Percentiles rank a stretch among this genome's conserved stretches.
Evolutionary conservation across 2,329 filamentous ascomycete species (phyloP).

Genomic region (Taxawa tesnikishii): DNA sequence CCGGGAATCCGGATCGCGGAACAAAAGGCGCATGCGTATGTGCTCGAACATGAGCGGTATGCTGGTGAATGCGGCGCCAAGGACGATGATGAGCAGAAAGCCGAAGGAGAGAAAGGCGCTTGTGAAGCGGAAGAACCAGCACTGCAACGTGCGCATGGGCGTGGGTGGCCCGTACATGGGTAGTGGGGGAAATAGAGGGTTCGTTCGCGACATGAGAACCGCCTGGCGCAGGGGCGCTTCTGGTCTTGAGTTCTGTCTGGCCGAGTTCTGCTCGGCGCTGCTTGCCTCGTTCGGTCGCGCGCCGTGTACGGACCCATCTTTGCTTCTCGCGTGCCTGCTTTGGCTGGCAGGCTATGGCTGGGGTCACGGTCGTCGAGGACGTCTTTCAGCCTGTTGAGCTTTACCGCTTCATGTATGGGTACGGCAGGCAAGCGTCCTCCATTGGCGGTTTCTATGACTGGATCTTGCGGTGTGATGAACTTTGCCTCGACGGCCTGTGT

Average conservation of each 20-base stretch:
- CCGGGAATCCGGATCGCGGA: conserved; percentile 45
- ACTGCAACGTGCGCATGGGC: conserved; percentile 51
- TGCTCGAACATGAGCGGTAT: conserved; percentile 41
- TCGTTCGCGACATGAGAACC: conserved; percentile 54
- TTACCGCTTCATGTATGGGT: conserved; percentile 56
- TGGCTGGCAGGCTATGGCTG: conserved; percentile 15
- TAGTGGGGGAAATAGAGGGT: conserved; percentile 73
- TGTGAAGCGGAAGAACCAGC: conserved; percentile 48
- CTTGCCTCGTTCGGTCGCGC: conserved; percentile 20
- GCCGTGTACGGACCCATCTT: conserved; percentile 29
- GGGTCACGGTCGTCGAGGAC: conserved; percentile 30
- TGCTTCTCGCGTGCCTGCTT: conserved; percentile 22
- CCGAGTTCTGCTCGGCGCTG: conserved; percentile 27
- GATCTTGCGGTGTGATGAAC: conserved; percentile 55
- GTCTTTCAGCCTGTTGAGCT: conserved; percentile 52
- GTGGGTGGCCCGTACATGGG: conserved; percentile 72
- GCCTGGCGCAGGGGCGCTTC: conserved; percentile 27
- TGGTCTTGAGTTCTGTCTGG: conserved; percentile 33
- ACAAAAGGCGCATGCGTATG: conserved; percentile 41
- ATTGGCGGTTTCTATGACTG: conserved; percentile 56
- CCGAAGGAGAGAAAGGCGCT: conserved; percentile 66
- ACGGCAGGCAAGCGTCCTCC: conserved; percentile 56
- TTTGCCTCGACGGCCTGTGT: conserved; percentile 49
- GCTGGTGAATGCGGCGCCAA: conserved; percentile 59
- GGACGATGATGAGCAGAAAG: conserved; percentile 65